Conservation (phyloP, 2,329 filamentous ascomycete genomes). For the Plectosphaerella sp. region DNA sequence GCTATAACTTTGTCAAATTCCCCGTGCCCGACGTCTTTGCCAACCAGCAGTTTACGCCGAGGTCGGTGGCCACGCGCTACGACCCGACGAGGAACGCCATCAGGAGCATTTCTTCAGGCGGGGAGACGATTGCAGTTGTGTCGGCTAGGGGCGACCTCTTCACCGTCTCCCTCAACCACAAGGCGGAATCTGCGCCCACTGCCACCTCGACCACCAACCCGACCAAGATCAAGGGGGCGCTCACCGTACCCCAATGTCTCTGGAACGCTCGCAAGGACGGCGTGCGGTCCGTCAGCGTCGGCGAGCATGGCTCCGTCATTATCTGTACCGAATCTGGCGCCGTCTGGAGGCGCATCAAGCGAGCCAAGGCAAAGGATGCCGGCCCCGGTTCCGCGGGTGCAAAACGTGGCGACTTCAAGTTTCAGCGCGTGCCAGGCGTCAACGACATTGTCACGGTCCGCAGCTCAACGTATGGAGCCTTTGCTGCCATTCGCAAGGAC, state of each 20-base stretch:
- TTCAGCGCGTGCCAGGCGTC: conserved; percentile 82
- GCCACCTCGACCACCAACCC: conserved; percentile 85
- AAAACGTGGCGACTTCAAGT: conserved; percentile 88
- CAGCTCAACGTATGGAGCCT: conserved; percentile 86
- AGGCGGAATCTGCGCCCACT: conserved; percentile 54
- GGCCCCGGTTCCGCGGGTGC: conserved; percentile 44
- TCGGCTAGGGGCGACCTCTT: conserved; percentile 84
- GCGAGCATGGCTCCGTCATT: conserved; percentile 91
- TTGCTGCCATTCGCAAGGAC: conserved; percentile 81
- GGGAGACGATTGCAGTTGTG: conserved; percentile 86
- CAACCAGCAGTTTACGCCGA: conserved; percentile 63
- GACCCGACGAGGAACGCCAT: conserved; percentile 63
- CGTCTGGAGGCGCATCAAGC: conserved; percentile 84
- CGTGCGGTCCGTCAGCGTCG: conserved; percentile 79
- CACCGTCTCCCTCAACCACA: conserved; percentile 71
- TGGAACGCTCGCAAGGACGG: conserved; percentile 89
- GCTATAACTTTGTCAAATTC: conserved; percentile 87
- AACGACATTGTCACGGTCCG: conserved; percentile 80
- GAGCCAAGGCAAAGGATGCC: conserved; percentile 73
- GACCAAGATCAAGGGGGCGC: conserved; percentile 77
- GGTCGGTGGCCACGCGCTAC: conserved; percentile 61
- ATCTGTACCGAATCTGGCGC: conserved; percentile 89
- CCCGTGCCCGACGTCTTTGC: conserved; percentile 67
- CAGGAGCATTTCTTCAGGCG: conserved; percentile 73
- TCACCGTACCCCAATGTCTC: conserved; percentile 74